Evolutionary conservation across 1,284 basidiomycete species (phyloP).

Genomic region (Inonotus hispidus): DNA sequence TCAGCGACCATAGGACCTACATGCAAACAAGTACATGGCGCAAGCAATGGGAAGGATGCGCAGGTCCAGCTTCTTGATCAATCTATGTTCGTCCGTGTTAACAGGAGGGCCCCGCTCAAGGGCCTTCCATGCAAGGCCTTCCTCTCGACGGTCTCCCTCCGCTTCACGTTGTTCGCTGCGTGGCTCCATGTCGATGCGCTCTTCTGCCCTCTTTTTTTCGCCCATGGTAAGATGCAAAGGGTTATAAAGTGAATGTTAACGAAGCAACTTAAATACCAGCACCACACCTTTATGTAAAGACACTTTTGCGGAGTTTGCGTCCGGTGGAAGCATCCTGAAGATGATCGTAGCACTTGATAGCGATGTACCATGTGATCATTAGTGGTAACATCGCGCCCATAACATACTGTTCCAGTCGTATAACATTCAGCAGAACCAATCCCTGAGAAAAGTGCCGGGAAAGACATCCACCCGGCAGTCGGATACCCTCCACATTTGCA

Average conservation of each 20-base stretch:
- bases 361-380: too few species aligned
- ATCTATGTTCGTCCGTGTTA: constrained; percentile 41
- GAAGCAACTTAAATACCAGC: background rate
- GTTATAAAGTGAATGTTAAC: background rate
- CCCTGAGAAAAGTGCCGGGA: too few species aligned
- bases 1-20: constrained; percentile 36
- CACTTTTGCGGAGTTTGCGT: background rate
- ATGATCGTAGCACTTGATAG: too few species aligned
- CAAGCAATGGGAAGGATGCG: constrained; percentile 68
- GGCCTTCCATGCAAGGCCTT: background rate
- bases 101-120: background rate
- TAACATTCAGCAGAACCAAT: too few species aligned
- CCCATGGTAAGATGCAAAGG: background rate
- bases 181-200: background rate
- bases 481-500: too few species aligned
- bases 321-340: background rate
- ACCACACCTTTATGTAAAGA: background rate
- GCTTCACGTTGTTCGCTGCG: background rate
- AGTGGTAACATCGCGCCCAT: too few species aligned
- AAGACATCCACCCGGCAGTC: too few species aligned
- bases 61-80: constrained; percentile 61
- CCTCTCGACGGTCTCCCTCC: background rate
- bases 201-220: background rate
- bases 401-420: too few species aligned
- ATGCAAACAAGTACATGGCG: constrained; percentile 69